phyloP scores from a whole-genome alignment of 192 early-diverging fungal genomes.

The Dissophora ornata region DNA sequence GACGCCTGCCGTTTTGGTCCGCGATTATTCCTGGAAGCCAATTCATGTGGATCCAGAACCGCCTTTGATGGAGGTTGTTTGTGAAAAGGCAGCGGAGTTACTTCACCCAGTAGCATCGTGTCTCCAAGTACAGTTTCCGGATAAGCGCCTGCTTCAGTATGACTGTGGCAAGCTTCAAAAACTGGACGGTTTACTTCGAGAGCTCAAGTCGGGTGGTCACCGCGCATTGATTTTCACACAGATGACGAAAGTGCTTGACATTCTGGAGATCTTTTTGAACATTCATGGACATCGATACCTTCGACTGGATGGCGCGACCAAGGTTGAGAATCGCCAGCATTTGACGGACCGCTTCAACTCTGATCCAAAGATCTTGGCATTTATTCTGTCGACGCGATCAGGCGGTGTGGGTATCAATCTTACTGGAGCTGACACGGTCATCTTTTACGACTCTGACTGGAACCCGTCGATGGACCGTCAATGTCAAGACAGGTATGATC shows the following conservation, averaged over 20 bases:
- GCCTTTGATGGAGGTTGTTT: slow-evolving; percentile 12
- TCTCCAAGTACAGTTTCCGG: slow-evolving; percentile 83
- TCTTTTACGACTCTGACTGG: slow-evolving; percentile 84
- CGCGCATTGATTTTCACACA: slow-evolving; percentile 75
- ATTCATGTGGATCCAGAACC: slow-evolving; percentile 26
- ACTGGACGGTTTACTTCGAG: slow-evolving; percentile 64
- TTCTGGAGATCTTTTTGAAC: slow-evolving; percentile 74
- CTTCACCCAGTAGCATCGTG: slow-evolving; percentile 69
- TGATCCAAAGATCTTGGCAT: slow-evolving; percentile 66
- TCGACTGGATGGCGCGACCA: slow-evolving; percentile 70
- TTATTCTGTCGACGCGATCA: slow-evolving; percentile 73
- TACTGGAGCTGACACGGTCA: slow-evolving; percentile 82
- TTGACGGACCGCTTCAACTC: slow-evolving; percentile 70
- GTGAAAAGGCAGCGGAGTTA: slow-evolving; percentile 58
- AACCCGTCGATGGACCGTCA: slow-evolving; percentile 82
- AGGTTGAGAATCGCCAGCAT: slow-evolving; percentile 67
- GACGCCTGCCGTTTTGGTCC: slow-evolving; percentile 62
- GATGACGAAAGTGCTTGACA: slow-evolving; percentile 76
- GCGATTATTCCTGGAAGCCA: slow-evolving; percentile 22
- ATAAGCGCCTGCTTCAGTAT: slow-evolving; percentile 84
- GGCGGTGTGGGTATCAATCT: slow-evolving; percentile 85
- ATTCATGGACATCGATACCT: slow-evolving; percentile 74
- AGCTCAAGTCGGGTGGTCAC: slow-evolving; percentile 68
- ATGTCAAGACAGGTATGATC: slow-evolving; percentile 68
- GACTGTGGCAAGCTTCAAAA: slow-evolving; percentile 85